Evolutionary conservation across 805 yeast genomes (phyloP), one percentile per base, ranked within the genome.

Genomic region (Ogataea thermomethanolica): DNA sequence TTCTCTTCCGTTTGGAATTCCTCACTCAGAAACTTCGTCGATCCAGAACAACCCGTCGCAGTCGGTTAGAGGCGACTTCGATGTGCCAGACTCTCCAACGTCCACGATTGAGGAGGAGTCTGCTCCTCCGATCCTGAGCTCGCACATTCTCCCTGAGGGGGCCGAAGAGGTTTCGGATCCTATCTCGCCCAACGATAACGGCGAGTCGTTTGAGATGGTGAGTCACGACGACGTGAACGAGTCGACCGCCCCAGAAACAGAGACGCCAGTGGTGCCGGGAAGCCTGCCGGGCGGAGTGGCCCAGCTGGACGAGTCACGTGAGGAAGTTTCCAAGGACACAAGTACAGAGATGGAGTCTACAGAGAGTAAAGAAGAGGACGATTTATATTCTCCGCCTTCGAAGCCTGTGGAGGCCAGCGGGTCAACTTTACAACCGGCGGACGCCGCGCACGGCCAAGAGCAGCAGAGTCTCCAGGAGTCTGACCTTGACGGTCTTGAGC

Each of bases 31-130:
- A 28, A 85, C 96, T 0, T 88, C 96, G 0, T 85, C 95, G 31
- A 95, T 89, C 25, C 91, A 84, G 53, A 90, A 90, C 64, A 89
- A 91, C 59, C 88, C 97, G 2, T 90, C 97, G 0, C 77, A 79
- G 62, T 85, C 95, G 15, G 95, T 88, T 7, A 79, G 96, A 45
- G 95, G 85, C 47, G 96, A 81, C 46, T 61, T 70, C 11, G 79
- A 76, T 44, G 58, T 58, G 12, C 61, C 73, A 7, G 59, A 64
- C 29, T 67, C 73, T 5, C 69, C 61, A 29, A 45, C 62, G 8
- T 56, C 63, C 2, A 61, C 65, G 1, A 54, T 59, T 29, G 62
- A 47, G 25, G 65, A 53, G 44, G 65, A 58, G 10, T 49, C 54
- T 13, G 52, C 61, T 25, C 55, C 58, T 20, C 56, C 61, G 8